Evolutionary conservation across 441 rosid genomes (phyloP).

Genomic region (Pelargonium cotyledonis): DNA sequence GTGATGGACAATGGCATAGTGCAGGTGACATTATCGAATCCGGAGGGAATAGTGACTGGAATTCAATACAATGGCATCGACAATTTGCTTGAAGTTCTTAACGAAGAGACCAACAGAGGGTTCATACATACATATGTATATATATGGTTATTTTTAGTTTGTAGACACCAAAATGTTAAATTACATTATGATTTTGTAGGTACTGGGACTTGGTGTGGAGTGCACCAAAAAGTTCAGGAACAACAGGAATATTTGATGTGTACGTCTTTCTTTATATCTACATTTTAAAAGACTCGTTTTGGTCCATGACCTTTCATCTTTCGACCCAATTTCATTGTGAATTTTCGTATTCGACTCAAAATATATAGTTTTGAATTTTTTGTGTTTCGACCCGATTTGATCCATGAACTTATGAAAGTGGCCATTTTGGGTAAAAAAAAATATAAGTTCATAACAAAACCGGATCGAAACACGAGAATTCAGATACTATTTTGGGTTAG

Average conservation of each 20-base stretch:
- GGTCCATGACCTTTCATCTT: no score
- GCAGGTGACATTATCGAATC: slow-evolving; percentile 47
- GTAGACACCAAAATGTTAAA: background rate
- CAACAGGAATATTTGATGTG: slow-evolving; percentile 58
- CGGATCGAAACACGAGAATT: no score
- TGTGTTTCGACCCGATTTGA: background rate
- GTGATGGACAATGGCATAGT: slow-evolving; percentile 58
- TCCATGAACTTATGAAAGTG: no score
- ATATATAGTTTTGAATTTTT: background rate
- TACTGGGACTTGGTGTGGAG: slow-evolving; percentile 68
- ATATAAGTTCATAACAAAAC: no score
- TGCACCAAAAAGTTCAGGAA: slow-evolving; percentile 42
- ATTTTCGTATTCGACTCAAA: no score
- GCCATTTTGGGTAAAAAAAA: no score
- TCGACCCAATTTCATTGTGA: no score
- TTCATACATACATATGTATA: background rate
- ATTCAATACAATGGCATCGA: slow-evolving; percentile 59
- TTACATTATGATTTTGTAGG: slow-evolving; percentile 26
- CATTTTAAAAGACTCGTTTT: no score
- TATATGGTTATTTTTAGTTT: no score
- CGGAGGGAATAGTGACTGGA: slow-evolving; percentile 55
- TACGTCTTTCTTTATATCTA: slow-evolving; percentile 26
- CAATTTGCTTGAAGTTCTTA: slow-evolving; percentile 80
- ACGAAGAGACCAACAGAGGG: slow-evolving; percentile 36
- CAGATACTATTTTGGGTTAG: no score